A percentile compares a stretch with the other conserved stretches of the same genome.
These are phyloP conservation scores for Erodium maritimum DNA, from an alignment of 345 rosid species.

Conservation along the genomic window DNA sequence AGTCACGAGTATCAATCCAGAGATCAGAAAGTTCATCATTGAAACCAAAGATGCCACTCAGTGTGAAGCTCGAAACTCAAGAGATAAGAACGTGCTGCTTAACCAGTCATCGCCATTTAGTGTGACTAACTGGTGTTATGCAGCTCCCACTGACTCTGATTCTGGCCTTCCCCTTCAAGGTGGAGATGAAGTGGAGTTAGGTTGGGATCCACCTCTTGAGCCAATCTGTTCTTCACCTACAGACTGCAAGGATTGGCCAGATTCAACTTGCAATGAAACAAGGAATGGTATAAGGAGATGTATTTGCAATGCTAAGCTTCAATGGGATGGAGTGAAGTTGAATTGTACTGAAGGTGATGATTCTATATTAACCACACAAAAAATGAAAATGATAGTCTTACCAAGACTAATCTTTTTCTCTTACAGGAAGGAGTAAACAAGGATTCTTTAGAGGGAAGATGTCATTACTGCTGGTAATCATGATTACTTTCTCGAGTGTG, in stretches of 20 bases:
- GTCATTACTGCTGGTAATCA: background rate
- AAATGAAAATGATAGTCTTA: background rate
- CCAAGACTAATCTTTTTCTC: background rate
- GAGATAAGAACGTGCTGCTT: background rate
- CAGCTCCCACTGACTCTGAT: background rate
- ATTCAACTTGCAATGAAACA: background rate
- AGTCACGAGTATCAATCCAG: background rate
- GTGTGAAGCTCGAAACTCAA: background rate
- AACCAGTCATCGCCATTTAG: background rate
- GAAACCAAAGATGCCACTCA: background rate
- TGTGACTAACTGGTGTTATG: conserved; percentile 6
- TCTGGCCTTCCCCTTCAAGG: conserved; percentile 6
- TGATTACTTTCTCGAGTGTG: background rate
- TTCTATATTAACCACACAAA: background rate
- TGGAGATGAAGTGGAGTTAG: background rate
- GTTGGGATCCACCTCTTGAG: conserved; percentile 3
- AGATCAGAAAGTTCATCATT: background rate
- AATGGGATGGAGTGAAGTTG: conserved; percentile 4
- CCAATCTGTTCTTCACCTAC: background rate
- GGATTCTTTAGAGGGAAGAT: background rate
- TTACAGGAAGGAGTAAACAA: background rate
- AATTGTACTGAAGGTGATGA: conserved; percentile 9
- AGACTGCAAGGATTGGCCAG: conserved; percentile 15
- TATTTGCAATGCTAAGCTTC: conserved; percentile 4
- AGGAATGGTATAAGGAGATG: conserved; percentile 1